Base-by-base conservation (phyloP, 805 yeast genomes). In the Wickerhamiella occidentalis region DNA sequence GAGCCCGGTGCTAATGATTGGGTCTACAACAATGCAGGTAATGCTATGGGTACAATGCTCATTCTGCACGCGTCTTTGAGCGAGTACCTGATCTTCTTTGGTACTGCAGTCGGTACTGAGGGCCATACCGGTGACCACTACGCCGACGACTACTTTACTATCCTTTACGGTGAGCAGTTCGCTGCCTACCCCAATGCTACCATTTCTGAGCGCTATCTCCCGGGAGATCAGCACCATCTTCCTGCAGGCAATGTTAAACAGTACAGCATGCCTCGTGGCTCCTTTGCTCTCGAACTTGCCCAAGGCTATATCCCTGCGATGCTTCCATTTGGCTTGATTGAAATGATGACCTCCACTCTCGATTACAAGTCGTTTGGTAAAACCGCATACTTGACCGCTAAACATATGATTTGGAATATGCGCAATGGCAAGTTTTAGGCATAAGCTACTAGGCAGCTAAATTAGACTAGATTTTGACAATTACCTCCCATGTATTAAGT, bases 301-400 rank as follows among this genome's bases (percentile, higher is more conserved):
- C 97, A 90, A 70, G 98, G 98, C 52, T 92, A 95, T 94, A 85
- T 92, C 56, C 97, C 98, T 30, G 81, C 90, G 40, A 92, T 92
- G 98, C 73, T 92, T 53, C 97, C 97, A 18, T 92, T 92, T 64
- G 98, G 98, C 0, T 79, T 90, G 67, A 69, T 85, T 45, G 95
- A 86, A 62, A 77, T 82, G 3, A 60, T 82, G 52, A 74, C 81
- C 48, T 81, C 94, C 38, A 92, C 97, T 13, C 65, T 88, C 58
- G 98, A 92, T 64, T 64, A 80, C 52, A 65, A 70, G 57, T 78
- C 94, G 22, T 72, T 90, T 52, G 67, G 64, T 52, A 75, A 76
- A 62, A 92, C 97, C 6, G 77, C 73, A 35, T 76, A 74, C 55
- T 73, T 82, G 54, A 86, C 96, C 12, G 98, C 76, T 21, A 71